Evolutionary conservation across 1,284 basidiomycete species (phyloP).

Genomic region (Microbotryomycetes sp.): DNA sequence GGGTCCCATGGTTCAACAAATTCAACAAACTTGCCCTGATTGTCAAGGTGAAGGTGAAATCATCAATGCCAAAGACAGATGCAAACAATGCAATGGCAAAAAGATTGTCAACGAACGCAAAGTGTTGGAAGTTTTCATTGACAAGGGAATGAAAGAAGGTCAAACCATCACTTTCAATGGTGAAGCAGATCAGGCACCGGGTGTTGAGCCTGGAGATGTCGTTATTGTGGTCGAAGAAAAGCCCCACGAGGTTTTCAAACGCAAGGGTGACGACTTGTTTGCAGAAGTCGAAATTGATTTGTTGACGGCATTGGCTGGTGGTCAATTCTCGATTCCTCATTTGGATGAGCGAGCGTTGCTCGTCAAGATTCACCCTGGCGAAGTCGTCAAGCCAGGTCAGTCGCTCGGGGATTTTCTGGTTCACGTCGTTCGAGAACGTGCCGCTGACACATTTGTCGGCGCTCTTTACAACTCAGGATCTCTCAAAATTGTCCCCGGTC

Average conservation of each 20-base stretch:
- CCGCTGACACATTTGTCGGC: no score
- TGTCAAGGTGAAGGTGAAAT: constrained; percentile 88
- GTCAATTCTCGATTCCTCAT: constrained; percentile 84
- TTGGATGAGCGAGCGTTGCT: constrained; percentile 85
- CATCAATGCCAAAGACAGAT: constrained; percentile 90
- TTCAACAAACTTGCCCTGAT: constrained; percentile 90
- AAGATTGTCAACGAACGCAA: constrained; percentile 94
- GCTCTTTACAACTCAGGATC: constrained; percentile 54
- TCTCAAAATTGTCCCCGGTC: constrained; percentile 82
- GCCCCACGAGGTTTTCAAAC: constrained; percentile 81
- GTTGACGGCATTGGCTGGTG: constrained; percentile 87
- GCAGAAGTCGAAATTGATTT: constrained; percentile 86
- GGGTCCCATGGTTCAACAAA: constrained; percentile 99
- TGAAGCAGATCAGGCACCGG: constrained; percentile 94
- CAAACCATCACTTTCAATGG: constrained; percentile 92
- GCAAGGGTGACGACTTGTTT: constrained; percentile 87
- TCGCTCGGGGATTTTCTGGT: constrained; percentile 8
- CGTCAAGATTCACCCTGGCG: constrained; percentile 76
- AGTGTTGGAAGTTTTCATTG: constrained; percentile 96
- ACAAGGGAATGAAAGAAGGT: constrained; percentile 98
- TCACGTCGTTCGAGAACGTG: no score
- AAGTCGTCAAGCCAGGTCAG: constrained; percentile 87
- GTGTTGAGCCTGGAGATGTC: constrained; percentile 86
- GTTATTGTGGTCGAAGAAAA: constrained; percentile 97
- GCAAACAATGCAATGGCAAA: constrained; percentile 90